phyloP scores from a whole-genome alignment of 805 yeast genomes.

The Lachancea waltii region DNA sequence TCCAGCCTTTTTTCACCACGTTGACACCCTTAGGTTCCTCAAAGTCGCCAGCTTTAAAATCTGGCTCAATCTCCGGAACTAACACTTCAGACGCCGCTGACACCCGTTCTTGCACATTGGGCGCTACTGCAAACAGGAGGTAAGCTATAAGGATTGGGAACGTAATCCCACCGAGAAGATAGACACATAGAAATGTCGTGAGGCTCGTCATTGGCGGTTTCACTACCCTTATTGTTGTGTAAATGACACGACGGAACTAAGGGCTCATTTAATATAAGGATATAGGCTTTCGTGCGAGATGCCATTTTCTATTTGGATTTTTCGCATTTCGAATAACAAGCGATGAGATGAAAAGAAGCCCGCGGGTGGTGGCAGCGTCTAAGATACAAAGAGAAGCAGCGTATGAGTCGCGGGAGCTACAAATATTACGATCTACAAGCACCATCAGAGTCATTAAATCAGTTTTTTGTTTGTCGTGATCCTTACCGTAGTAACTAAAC shows the following conservation, averaged over 20 bases:
- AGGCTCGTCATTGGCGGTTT: constrained; percentile 22
- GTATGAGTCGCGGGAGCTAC: too few relatives aligned
- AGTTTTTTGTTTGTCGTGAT: constrained; percentile 32
- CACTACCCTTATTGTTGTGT: background rate
- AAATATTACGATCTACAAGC: constrained; percentile 1
- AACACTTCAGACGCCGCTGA: constrained; percentile 8
- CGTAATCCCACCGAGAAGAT: constrained; percentile 76
- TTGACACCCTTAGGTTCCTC: constrained; percentile 61
- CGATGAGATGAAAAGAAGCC: too few relatives aligned
- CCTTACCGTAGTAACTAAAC: constrained; percentile 29
- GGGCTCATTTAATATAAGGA: too few relatives aligned
- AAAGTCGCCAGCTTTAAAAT: constrained; percentile 54
- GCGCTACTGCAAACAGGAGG: constrained; percentile 35
- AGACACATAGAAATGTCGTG: constrained; percentile 38
- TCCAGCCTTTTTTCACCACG: constrained; percentile 67
- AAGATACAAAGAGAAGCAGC: too few relatives aligned
- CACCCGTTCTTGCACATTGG: constrained; percentile 16
- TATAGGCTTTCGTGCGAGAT: too few relatives aligned
- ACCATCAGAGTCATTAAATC: constrained; percentile 37
- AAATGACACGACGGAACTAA: background rate
- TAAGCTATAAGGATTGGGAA: constrained; percentile 41
- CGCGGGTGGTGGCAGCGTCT: too few relatives aligned
- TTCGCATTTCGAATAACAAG: too few relatives aligned
- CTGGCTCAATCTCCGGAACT: constrained; percentile 27
- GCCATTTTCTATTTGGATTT: too few relatives aligned